Base-by-base conservation (phyloP, 352 stramenopile species). In the Pythium aphanidermatum region DNA sequence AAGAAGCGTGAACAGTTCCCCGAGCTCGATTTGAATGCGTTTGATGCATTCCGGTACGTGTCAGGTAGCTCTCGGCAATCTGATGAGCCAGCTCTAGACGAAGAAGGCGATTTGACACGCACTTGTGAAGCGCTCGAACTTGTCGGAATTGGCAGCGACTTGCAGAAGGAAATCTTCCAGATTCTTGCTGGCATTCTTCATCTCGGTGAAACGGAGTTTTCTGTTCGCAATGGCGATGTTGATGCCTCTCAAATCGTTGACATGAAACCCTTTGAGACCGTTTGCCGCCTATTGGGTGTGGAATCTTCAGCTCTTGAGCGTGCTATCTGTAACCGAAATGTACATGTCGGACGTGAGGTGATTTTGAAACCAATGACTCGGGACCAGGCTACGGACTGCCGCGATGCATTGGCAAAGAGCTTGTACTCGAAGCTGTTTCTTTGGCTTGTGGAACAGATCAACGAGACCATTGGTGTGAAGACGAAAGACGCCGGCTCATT, bases 361-460 rank as follows among this genome's bases (percentile, higher is more conserved):
- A 76, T 91, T 30, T 29, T 73, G 19, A 92, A 91, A 54, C 81
- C 81, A 7, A 91, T 91, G 81, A 91, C 78, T 10, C 69, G 77
- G 16, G 81, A 91, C 40, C 79, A 95, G 50, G 83, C 85, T 0
- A 65, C 66, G 0, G 80, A 93, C 42, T 89, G 70, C 31, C 81
- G 96, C 5, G 96, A 99, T 65, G 95, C 96, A 14, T 55, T 98
- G 17, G 91, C 83, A n/a, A 98, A 98, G 57, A 95, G 86, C 39
- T 57, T 97, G 34, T 98, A 98, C 58, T 86, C 77, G 29, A 96
- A 96, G 39, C 62, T 99, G 13, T 98, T 98, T 51, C 55, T 95
- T 29, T 98, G 92, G 92, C 75, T 98, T 7, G 94, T 99, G 29
- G 72, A 95, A 32, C 71, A 88, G 37, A 96, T 98, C 54, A 98